Evolutionary conservation across 2,329 filamentous ascomycete species (phyloP).

Genomic region (Penicillium vulpinum): DNA sequence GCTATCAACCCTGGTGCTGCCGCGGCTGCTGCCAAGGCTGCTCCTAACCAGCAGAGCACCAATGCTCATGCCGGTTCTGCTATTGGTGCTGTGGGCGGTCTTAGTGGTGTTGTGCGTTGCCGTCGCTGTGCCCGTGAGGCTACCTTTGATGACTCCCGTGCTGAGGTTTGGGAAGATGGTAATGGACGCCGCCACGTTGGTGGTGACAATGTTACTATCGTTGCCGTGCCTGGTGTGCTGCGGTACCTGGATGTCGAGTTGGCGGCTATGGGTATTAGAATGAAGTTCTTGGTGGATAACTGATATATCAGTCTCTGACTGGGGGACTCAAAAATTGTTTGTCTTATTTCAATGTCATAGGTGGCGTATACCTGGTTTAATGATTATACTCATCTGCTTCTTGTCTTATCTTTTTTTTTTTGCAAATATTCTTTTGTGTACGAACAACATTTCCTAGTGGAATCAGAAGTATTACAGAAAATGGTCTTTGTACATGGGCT

Average conservation of each 20-base stretch:
- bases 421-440: conserved; percentile 9
- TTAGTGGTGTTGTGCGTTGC: conserved; percentile 68
- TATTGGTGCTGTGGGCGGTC: conserved; percentile 61
- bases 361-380: conserved; percentile 24
- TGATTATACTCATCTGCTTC: conserved; percentile 17
- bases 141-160: conserved; percentile 64
- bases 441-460: neutral
- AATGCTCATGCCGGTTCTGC: conserved; percentile 46
- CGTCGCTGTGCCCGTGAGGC: conserved; percentile 72
- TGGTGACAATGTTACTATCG: conserved; percentile 84
- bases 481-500: neutral
- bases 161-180: conserved; percentile 83
- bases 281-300: conserved; percentile 79
- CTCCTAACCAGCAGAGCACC: conserved; percentile 28
- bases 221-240: conserved; percentile 89
- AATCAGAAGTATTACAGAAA: conserved; percentile 4
- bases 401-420: conserved; percentile 6
- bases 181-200: conserved; percentile 80
- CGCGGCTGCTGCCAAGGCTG: conserved; percentile 33
- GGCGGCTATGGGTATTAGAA: conserved; percentile 91
- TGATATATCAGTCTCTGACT: conserved; percentile 18
- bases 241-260: conserved; percentile 93
- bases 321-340: conserved; percentile 16
- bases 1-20: conserved; percentile 31
- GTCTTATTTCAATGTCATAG: conserved; percentile 25